Conservation (phyloP, 805 yeast species). For the Zygoascus flipseniorum region DNA sequence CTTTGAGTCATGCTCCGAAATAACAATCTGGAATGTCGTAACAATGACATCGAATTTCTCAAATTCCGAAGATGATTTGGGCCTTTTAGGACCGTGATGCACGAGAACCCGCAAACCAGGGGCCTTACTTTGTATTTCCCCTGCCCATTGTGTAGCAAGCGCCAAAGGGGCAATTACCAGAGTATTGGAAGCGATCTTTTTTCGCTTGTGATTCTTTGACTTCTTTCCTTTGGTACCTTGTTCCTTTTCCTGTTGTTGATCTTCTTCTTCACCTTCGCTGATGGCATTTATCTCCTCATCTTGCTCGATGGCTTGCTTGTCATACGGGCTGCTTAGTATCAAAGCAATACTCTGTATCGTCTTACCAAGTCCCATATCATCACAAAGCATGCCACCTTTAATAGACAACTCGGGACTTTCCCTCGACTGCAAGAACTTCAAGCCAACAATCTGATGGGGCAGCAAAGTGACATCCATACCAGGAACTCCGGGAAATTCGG, state of each 20-base stretch:
- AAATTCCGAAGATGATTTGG: conserved; percentile 13
- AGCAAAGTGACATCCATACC: conserved; percentile 33
- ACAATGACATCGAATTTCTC: conserved; percentile 28
- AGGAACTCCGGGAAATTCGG: conserved; percentile 17
- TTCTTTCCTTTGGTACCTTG: background rate
- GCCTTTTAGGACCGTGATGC: conserved; percentile 29
- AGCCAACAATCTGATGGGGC: conserved; percentile 41
- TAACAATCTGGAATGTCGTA: conserved; percentile 27
- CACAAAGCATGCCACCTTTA: conserved; percentile 64
- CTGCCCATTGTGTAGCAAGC: conserved; percentile 34
- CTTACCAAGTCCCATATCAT: conserved; percentile 88
- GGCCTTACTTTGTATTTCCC: conserved; percentile 32
- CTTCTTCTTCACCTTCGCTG: background rate
- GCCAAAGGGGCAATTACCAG: conserved; percentile 38
- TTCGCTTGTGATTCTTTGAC: background rate
- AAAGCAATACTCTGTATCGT: conserved; percentile 72
- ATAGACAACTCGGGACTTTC: conserved; percentile 25
- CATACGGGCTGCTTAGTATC: conserved; percentile 35
- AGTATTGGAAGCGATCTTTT: conserved; percentile 20
- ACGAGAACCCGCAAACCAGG: conserved; percentile 24
- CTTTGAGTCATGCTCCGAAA: conserved; percentile 18
- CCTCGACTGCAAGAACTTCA: conserved; percentile 33
- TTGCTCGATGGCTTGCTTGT: background rate
- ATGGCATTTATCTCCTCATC: background rate
- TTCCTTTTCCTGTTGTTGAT: background rate